A percentile compares a stretch with the other conserved stretches of the same genome.
These are phyloP conservation scores for Nannizziopsis arthrosporioides DNA, from an alignment of 2,329 filamentous ascomycete genomes.

Conservation along the genomic window DNA sequence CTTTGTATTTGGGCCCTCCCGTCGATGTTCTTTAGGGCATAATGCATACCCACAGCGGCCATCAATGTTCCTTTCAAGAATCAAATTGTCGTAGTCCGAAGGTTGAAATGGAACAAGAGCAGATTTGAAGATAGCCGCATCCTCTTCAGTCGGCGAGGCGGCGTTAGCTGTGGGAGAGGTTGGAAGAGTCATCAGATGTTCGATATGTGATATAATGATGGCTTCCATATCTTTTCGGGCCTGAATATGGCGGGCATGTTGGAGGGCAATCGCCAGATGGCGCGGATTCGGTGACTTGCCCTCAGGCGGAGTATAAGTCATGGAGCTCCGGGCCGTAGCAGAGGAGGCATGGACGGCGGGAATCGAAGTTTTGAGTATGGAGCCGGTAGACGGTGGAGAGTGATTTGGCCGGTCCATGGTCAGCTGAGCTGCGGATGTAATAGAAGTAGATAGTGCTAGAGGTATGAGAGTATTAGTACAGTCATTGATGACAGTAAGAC, in stretches of 20 bases:
- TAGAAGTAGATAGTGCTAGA: not conserved
- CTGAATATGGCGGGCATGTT: conserved; percentile 74
- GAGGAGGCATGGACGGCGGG: conserved; percentile 32
- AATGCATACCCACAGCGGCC: conserved; percentile 72
- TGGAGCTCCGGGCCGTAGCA: conserved; percentile 29
- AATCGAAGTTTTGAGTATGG: conserved; percentile 51
- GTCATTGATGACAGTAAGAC: not conserved
- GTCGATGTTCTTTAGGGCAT: conserved; percentile 55
- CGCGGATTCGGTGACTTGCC: conserved; percentile 30
- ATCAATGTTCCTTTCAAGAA: conserved; percentile 79
- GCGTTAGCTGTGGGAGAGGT: conserved; percentile 41
- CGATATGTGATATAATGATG: conserved; percentile 58
- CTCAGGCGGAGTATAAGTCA: conserved; percentile 22
- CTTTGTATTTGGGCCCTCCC: conserved; percentile 46
- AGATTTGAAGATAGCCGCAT: conserved; percentile 53
- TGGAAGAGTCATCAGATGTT: conserved; percentile 58
- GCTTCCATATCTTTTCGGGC: conserved; percentile 67
- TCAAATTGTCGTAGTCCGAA: conserved; percentile 75
- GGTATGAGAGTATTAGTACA: no score
- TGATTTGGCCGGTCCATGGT: not conserved
- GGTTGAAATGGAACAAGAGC: conserved; percentile 67
- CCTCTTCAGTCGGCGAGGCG: conserved; percentile 44
- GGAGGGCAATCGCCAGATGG: conserved; percentile 54
- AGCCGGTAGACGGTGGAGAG: conserved; percentile 34
- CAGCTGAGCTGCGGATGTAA: not conserved